Evolutionary conservation across 495 filamentous ascomycete genomes (phyloP).

Genomic region (Aspergillus asperescens): DNA sequence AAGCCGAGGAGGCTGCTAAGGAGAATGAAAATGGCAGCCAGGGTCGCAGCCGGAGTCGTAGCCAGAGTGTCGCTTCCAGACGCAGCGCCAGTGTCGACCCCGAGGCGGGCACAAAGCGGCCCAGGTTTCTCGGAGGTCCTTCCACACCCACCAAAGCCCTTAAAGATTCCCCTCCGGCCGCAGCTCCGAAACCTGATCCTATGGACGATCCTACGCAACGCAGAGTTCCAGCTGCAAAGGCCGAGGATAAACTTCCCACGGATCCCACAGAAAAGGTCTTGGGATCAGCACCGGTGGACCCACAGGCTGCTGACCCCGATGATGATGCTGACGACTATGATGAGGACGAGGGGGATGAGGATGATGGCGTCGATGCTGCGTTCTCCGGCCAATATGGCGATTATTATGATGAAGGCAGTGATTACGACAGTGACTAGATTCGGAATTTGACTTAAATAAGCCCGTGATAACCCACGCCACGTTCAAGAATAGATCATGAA

Average conservation of each 20-base stretch:
- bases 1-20: constrained; percentile 22
- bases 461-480: background rate
- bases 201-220: constrained; percentile 6
- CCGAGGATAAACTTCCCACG: constrained; percentile 7
- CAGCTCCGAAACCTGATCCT: constrained; percentile 10
- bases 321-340: constrained; percentile 25
- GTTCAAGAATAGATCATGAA: background rate
- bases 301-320: constrained; percentile 17
- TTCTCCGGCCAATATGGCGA: constrained; percentile 35
- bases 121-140: constrained; percentile 16
- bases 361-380: constrained; percentile 37
- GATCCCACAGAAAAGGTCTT: constrained; percentile 19
- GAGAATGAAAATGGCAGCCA: constrained; percentile 33
- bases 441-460: constrained; percentile 2
- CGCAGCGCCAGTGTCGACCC: constrained; percentile 37
- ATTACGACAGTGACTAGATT: constrained; percentile 32
- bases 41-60: constrained; percentile 37
- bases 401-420: constrained; percentile 32
- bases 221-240: constrained; percentile 1
- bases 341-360: constrained; percentile 32
- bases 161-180: constrained; percentile 20
- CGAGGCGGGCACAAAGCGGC: constrained; percentile 21
- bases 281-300: constrained; percentile 18
- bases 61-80: constrained; percentile 35
- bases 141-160: constrained; percentile 15